Conservation (phyloP, 225 moss, liverwort and hornwort species). For the Ulota crispa region DNA sequence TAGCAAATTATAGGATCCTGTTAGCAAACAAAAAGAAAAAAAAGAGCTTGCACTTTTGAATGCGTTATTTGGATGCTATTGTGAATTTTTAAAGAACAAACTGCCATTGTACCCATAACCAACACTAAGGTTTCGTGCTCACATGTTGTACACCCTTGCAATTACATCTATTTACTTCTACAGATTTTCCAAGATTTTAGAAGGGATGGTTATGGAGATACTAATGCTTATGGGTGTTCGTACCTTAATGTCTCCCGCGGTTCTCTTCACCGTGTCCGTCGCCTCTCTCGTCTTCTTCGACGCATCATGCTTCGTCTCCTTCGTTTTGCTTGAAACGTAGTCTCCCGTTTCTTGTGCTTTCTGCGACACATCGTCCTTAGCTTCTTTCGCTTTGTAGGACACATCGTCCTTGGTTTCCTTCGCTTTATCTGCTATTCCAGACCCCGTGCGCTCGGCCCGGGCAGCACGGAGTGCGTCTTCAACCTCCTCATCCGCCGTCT, state of each 20-base stretch:
- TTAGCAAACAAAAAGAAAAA: too few species aligned
- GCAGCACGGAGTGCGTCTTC: conserved; percentile 9
- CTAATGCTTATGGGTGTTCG: too few species aligned
- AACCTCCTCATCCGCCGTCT: conserved; percentile 27
- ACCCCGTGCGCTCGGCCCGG: background rate
- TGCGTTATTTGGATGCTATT: too few species aligned
- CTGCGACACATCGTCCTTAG: background rate
- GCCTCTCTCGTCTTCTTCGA: background rate
- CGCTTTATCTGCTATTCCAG: background rate
- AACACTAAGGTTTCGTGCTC: too few species aligned
- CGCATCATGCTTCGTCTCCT: background rate
- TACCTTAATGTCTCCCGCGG: conserved; percentile 46
- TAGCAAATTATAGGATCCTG: too few species aligned
- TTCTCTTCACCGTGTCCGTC: background rate
- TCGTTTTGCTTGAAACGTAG: background rate
- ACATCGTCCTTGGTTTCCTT: background rate
- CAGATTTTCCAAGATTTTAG: too few species aligned
- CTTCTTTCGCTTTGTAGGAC: background rate
- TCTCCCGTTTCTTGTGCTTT: background rate
- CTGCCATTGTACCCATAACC: too few species aligned
- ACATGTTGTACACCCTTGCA: too few species aligned
- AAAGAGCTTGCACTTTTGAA: too few species aligned
- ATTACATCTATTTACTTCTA: too few species aligned
- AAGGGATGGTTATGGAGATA: too few species aligned
- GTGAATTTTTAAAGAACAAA: too few species aligned